Conservation (phyloP, 2,329 filamentous ascomycete species). For the Dactylellina cionopaga region DNA sequence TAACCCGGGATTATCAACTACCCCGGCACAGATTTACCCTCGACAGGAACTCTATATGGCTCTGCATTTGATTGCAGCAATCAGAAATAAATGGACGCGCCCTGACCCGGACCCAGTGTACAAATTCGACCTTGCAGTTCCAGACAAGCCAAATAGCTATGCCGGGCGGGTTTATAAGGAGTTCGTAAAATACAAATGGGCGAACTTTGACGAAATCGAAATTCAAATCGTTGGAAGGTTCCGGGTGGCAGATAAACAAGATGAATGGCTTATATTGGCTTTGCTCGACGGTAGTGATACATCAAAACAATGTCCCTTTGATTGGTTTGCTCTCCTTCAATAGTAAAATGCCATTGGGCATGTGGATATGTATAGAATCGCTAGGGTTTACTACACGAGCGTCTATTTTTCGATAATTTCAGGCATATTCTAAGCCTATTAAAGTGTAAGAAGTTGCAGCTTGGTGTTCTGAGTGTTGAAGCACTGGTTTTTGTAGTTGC, state of each 20-base stretch:
- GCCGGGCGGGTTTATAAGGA: neutral
- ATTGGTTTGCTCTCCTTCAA: too few relatives aligned
- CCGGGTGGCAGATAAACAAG: slow-evolving; percentile 11
- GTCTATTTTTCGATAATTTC: too few relatives aligned
- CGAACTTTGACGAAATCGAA: neutral
- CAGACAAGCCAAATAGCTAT: neutral
- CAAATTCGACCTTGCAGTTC: neutral
- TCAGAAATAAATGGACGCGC: slow-evolving; percentile 14
- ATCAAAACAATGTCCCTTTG: slow-evolving; percentile 7
- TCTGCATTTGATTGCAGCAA: neutral
- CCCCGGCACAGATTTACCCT: neutral
- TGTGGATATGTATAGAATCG: too few relatives aligned
- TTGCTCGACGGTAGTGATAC: neutral
- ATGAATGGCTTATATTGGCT: slow-evolving; percentile 23
- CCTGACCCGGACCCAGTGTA: neutral
- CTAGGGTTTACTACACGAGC: too few relatives aligned
- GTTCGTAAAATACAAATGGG: neutral
- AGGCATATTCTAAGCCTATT: too few relatives aligned
- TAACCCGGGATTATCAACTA: neutral
- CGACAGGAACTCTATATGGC: neutral
- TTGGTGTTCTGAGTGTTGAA: too few relatives aligned
- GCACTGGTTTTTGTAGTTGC: too few relatives aligned
- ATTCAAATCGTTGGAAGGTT: slow-evolving; percentile 27
- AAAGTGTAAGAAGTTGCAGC: too few relatives aligned
- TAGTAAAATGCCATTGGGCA: too few relatives aligned